phyloP scores from a whole-genome alignment of 176 grass and related monocot species.

The Eleusine indica region DNA sequence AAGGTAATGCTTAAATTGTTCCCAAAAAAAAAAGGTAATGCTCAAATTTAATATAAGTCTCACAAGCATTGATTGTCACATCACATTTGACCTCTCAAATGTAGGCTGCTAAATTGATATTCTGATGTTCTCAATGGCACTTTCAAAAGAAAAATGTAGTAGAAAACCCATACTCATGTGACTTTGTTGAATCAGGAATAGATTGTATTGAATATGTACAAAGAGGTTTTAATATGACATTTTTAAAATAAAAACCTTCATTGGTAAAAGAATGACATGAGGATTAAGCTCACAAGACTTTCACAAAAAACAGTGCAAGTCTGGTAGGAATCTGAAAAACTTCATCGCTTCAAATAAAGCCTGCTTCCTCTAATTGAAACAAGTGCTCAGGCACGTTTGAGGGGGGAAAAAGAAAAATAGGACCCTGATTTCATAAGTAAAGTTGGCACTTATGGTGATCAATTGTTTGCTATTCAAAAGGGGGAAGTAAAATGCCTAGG shows the following conservation, averaged over 20 bases:
- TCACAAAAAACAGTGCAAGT: not conserved
- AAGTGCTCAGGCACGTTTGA: too few relatives aligned
- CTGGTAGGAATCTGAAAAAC: not conserved
- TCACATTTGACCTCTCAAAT: constrained; percentile 33
- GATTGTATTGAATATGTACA: not conserved
- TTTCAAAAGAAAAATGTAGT: constrained; percentile 17
- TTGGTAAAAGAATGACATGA: constrained; percentile 23
- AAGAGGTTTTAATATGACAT: not conserved
- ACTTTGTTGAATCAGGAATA: constrained; percentile 12
- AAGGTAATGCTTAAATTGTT: not conserved
- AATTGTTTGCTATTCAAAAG: constrained; percentile 2
- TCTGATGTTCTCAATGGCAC: not conserved
- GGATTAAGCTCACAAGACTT: not conserved
- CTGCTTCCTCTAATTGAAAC: too few relatives aligned
- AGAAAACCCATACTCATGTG: not conserved
- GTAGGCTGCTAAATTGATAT: constrained; percentile 16
- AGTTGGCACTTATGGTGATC: constrained; percentile 6
- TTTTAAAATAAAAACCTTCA: not conserved
- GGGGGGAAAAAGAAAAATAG: not conserved
- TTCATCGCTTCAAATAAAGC: not conserved
- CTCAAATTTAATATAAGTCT: constrained; percentile 15
- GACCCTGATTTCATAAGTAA: not conserved
- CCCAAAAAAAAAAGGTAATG: not conserved
- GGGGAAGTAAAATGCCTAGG: not conserved
- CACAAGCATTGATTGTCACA: not conserved